Percentiles rank a stretch among this genome's conserved stretches.
Conservation (phyloP, 2,329 filamentous ascomycete genomes). For the Elsinoe batatas region DNA sequence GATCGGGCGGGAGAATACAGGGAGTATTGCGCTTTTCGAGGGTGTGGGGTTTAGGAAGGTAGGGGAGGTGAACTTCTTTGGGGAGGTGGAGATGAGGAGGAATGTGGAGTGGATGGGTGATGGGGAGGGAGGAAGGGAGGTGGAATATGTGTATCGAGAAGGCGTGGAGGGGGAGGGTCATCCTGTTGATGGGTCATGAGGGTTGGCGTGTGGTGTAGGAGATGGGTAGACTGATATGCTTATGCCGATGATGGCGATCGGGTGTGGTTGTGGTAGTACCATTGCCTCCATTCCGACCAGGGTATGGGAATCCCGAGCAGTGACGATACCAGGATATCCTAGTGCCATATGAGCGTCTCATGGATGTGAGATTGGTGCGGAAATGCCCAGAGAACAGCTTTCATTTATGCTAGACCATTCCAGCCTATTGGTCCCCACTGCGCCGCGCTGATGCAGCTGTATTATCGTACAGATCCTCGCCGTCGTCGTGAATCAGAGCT, state of each 20-base stretch:
- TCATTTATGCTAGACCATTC: neutral
- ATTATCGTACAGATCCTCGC: neutral
- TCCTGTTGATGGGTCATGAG: neutral
- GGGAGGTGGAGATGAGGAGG: conserved; percentile 52
- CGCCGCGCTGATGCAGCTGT: conserved; percentile 4
- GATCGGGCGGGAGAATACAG: conserved; percentile 47
- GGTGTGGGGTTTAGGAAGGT: conserved; percentile 47
- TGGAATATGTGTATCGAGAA: neutral
- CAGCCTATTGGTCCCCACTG: neutral
- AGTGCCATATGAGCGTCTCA: too few species aligned
- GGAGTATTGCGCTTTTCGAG: conserved; percentile 53
- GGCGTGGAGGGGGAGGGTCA: neutral
- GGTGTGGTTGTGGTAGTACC: too few species aligned
- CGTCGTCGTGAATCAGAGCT: conserved; percentile 49
- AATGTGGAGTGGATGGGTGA: conserved; percentile 7
- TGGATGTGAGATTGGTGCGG: neutral
- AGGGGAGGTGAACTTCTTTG: conserved; percentile 53
- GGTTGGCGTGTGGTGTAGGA: neutral
- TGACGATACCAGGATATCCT: too few species aligned
- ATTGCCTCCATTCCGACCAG: too few species aligned
- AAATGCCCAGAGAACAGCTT: too few species aligned
- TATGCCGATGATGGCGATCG: too few species aligned
- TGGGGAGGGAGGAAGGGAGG: neutral
- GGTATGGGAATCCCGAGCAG: too few species aligned
- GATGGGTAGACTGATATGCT: too few species aligned